Base-by-base conservation (phyloP, 257 asterid genomes). In the Thymus quinquecostatus region DNA sequence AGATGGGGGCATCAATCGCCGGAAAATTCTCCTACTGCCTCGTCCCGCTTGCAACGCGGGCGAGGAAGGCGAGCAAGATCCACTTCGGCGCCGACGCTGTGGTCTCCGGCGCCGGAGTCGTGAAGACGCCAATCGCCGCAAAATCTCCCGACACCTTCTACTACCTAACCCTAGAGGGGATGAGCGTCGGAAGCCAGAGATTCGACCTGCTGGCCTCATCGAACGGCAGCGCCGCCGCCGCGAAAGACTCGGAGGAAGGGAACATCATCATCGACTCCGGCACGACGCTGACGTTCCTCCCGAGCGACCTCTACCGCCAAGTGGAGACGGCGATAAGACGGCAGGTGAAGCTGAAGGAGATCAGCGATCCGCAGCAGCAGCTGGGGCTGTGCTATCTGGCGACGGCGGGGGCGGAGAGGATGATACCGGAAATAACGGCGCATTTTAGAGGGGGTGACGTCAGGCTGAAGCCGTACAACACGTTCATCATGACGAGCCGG, bases 11-110 rank as follows among this genome's bases (percentile, higher is more conserved):
- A 9, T 50, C 71, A 2, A 76, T 82, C 3, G 64, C 66, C 6
- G 87, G 84, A 1, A 86, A 80, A 45, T 92, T 92, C 61, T 92
- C 96, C 0, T 89, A 89, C 1, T 92, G 98, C 68, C 82, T 92
- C 28, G 83, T 81, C 8, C 87, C 90, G 0, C 4, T 14, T 0
- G 6, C 27, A 0, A 32, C 54, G 0, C 70, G 63, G 0, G 60
- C 28, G 32, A 66, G 68, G 7, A 62, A 54, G 44, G 60, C 89
- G 0, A 85, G 93, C 11, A 86, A 71, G 58, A 72, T 92, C 75
- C 79, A 64, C 27, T 85, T 89, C 10, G 96, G 96, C 2, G 48
- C 68, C 9, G 21, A 60, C 0, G 86, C 80, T 1, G 79, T 59
- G 10, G 70, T 86, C 9, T 73, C 81, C 6, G 90, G 89, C 2